Percentiles rank a stretch among this genome's conserved stretches.
Evolutionary conservation across 2,329 filamentous ascomycete genomes (phyloP).

Genomic region (Epichloe elymi): DNA sequence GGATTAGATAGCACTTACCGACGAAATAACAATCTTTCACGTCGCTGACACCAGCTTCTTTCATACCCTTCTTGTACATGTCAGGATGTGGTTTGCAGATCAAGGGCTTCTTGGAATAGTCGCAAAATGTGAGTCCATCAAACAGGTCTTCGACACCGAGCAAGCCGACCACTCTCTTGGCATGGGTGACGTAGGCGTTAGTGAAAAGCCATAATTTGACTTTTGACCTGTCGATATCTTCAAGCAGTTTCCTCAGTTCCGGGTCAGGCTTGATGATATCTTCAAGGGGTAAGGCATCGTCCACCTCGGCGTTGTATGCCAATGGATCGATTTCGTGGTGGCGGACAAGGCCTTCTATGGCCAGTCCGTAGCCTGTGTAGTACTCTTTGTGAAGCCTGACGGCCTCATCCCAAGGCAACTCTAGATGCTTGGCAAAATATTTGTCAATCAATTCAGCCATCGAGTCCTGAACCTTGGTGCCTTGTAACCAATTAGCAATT

Average conservation of each 20-base stretch:
- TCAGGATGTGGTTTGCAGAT: slow-evolving; percentile 75
- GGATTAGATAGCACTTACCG: slow-evolving; percentile 40
- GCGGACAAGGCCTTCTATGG: slow-evolving; percentile 84
- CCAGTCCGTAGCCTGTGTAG: slow-evolving; percentile 92
- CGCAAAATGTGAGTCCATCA: slow-evolving; percentile 89
- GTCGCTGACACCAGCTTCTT: slow-evolving; percentile 58
- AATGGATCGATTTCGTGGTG: slow-evolving; percentile 92
- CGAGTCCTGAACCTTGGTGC: slow-evolving; percentile 68
- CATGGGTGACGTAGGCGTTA: slow-evolving; percentile 89
- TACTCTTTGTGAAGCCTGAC: slow-evolving; percentile 77
- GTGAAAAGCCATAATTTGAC: slow-evolving; percentile 91
- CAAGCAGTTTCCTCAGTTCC: slow-evolving; percentile 59
- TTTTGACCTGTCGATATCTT: slow-evolving; percentile 71
- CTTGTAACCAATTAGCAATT: slow-evolving; percentile 24
- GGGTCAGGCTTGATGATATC: slow-evolving; percentile 68
- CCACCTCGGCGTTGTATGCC: slow-evolving; percentile 87
- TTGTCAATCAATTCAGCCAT: slow-evolving; percentile 73
- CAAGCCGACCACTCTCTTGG: slow-evolving; percentile 64
- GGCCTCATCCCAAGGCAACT: slow-evolving; percentile 65
- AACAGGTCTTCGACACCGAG: slow-evolving; percentile 79
- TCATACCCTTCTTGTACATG: slow-evolving; percentile 85
- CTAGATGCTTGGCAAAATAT: slow-evolving; percentile 55
- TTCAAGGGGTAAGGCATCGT: slow-evolving; percentile 85
- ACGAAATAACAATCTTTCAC: slow-evolving; percentile 79
- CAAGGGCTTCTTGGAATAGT: slow-evolving; percentile 62